Conservation (phyloP, 129 eudicot genomes). For the Flaveria robusta region DNA sequence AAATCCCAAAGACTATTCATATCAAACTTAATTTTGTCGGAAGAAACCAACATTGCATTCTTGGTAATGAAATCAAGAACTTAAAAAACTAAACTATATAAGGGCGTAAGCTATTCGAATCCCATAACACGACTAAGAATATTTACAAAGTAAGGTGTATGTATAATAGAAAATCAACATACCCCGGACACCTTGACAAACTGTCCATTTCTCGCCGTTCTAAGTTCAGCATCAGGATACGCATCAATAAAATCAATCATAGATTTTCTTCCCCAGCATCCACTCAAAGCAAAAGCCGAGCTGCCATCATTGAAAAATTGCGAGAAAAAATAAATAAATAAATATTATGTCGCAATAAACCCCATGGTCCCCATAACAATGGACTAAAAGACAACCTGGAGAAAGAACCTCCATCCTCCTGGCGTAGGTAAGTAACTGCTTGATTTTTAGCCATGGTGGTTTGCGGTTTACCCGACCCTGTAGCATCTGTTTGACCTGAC, state of each 20-base stretch:
- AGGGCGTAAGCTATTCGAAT: too few relatives aligned
- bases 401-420: slow-evolving; percentile 31
- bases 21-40: too few relatives aligned
- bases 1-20: too few relatives aligned
- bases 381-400: slow-evolving; percentile 33
- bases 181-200: slow-evolving; percentile 81
- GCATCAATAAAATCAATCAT: slow-evolving; percentile 50
- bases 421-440: slow-evolving; percentile 73
- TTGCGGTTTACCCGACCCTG: slow-evolving; percentile 49
- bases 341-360: background rate
- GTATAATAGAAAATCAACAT: slow-evolving; percentile 29
- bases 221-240: slow-evolving; percentile 68
- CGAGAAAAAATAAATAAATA: background rate
- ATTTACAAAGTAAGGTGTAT: background rate
- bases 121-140: too few relatives aligned
- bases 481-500: slow-evolving; percentile 63
- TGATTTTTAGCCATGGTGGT: slow-evolving; percentile 59
- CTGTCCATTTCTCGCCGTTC: slow-evolving; percentile 74
- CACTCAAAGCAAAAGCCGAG: slow-evolving; percentile 46
- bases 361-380: background rate
- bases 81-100: too few relatives aligned
- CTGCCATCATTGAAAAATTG: slow-evolving; percentile 34
- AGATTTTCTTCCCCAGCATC: slow-evolving; percentile 63
- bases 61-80: too few relatives aligned
- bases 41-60: too few relatives aligned